Base-by-base conservation (phyloP, 129 eudicot genomes). In the Tagetes erecta region DNA sequence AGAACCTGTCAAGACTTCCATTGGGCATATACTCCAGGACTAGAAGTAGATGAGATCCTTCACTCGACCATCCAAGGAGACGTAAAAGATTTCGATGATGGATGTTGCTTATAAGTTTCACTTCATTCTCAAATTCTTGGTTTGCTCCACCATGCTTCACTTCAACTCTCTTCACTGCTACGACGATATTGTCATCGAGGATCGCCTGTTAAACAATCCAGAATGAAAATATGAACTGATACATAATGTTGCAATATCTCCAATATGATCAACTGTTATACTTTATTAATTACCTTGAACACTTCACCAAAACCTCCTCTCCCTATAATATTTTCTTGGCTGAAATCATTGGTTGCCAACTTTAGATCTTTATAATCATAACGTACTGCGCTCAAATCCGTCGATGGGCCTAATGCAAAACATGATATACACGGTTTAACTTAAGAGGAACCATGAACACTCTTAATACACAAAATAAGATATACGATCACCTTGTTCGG, bases 111-210 rank as follows among this genome's bases (percentile, higher is more conserved):
- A 89, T 80, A 39, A 89, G 91, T 79, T 81, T 89, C 42, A 89
- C 91, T 78, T 89, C 96, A 46, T 73, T 84, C 11, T 84, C 87
- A 66, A 86, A 84, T 57, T 85, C 91, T 72, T 83, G 77, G 42
- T 82, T 85, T 44, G 76, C 89, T 83, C 86, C 74, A 57, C 56
- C 71, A 49, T 80, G 63, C 6, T 67, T 58, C 55, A 89, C 71
- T 11, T 71, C 68, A 50, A 89, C 73, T 71, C 51, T 86, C 76
- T 86, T 89, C 73, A 89, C 91, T 47, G 91, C 96, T 66, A 89
- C 86, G 13, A 89, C n/a, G 40, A 63, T 72, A 27, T 83, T 82
- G 71, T 83, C 88, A 69, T 84, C 84, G 13, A 89, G 74, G 2
- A 67, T 73, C 12, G 86, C 96, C 91, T 86, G 80, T 36, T 4